Evolutionary conservation across 2,329 filamentous ascomycete species (phyloP), one percentile per base, ranked within the genome.

Genomic region (Drechslerella dactyloides): DNA sequence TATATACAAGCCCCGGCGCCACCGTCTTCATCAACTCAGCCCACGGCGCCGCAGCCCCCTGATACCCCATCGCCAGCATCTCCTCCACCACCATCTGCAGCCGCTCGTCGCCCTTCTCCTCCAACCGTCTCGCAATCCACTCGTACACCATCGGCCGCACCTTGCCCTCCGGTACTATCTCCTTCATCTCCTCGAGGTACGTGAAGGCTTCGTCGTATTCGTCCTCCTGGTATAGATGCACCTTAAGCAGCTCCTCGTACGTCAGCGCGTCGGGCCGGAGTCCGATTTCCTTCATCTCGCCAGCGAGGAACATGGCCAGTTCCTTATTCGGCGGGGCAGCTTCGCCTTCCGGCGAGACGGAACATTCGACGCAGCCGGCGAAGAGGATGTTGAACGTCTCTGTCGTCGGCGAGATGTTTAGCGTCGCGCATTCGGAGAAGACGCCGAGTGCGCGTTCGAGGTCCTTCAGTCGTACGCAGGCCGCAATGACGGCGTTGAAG

Each of bases 371-470:
- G 74, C 84, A 85, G 68, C 83, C 83, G 50, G 80, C 79, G 62
- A 88, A 81, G 6, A 90, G 80, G 3, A 82, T 77, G 74, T 89
- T 89, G 80, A 87, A 89, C 0, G 86, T 87, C n/a, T 81, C 79
- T 13, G 82, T 83, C 60, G 79, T 78, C 5, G 81, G 80, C 1
- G 81, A 79, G 0, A 82, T 80, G 1, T 82, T 82, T 1, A 79
- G 76, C 1, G 79, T 76, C 46, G 81, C 83, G 24, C 87, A 77
- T 0, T 79, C 81, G 74, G 87, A 87, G 80, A 89, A 90, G 13
- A 86, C 79, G 2, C 83, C 81, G 15, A 89, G 78, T 1, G 86
- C 87, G 53, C 83, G 78, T 1, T 82, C 80, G 2, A 86, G 78
- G 13, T 81, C 78, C 11, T 70, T 75, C 60, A 79, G 80, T 57